Evolutionary conservation across 345 rosid genomes (phyloP).

Genomic region (Hirschfeldia incana): DNA sequence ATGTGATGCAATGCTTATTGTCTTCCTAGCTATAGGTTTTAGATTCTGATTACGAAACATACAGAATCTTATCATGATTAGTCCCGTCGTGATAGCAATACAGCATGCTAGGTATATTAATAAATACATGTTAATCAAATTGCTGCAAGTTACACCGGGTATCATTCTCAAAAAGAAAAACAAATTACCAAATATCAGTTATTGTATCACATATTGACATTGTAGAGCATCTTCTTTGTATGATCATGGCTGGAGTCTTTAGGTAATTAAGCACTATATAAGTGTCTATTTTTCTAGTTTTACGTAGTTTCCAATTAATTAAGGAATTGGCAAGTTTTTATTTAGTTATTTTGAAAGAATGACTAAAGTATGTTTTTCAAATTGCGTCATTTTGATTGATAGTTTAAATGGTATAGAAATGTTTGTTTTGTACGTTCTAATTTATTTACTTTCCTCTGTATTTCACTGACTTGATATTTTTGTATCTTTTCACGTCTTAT

Average conservation of each 20-base stretch:
- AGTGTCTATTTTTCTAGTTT: not conserved
- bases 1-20: not conserved
- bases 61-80: conserved; percentile 14
- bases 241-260: not conserved
- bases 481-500: too few relatives aligned
- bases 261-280: too few relatives aligned
- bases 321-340: not conserved
- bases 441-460: not conserved
- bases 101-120: not conserved
- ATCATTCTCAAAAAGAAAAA: too few relatives aligned
- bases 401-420: not conserved
- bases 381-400: not conserved
- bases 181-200: too few relatives aligned
- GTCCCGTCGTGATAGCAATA: not conserved
- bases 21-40: conserved; percentile 11
- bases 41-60: not conserved
- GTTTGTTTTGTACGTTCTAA: not conserved
- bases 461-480: not conserved
- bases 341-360: not conserved
- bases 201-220: not conserved
- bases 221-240: not conserved
- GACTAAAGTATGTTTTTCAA: not conserved
- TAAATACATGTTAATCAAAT: not conserved
- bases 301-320: not conserved
- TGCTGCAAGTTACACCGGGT: not conserved